phyloP scores from a whole-genome alignment of 1,284 basidiomycete species.

The Moesziomyces globuligerus region DNA sequence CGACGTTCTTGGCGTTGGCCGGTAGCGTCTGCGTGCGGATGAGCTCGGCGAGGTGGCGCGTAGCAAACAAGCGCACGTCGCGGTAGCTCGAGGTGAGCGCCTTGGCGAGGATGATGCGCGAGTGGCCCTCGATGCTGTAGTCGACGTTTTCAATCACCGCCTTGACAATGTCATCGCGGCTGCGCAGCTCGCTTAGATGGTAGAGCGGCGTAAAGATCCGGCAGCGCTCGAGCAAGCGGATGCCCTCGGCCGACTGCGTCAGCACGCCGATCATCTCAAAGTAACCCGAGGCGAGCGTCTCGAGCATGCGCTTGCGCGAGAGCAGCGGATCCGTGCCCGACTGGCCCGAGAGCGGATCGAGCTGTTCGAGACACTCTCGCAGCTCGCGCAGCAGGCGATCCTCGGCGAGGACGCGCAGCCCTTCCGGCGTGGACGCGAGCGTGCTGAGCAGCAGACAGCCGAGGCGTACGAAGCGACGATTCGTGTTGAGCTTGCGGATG shows the following conservation, averaged over 20 bases:
- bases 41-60: constrained; percentile 79
- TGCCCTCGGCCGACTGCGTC: constrained; percentile 85
- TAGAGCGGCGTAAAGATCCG: constrained; percentile 95
- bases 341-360: constrained; percentile 78
- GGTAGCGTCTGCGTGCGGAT: constrained; percentile 44
- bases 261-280: constrained; percentile 94
- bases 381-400: constrained; percentile 88
- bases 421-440: constrained; percentile 83
- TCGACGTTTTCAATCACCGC: constrained; percentile 91
- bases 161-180: constrained; percentile 89
- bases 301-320: constrained; percentile 81
- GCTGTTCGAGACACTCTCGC: constrained; percentile 85
- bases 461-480: constrained; percentile 52
- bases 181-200: constrained; percentile 86
- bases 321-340: constrained; percentile 76
- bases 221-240: constrained; percentile 87
- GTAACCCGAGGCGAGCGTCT: constrained; percentile 89
- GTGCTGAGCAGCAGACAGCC: constrained; percentile 81
- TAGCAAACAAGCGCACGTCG: constrained; percentile 79
- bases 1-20: constrained; percentile 20
- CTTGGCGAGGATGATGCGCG: constrained; percentile 79
- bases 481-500: constrained; percentile 74
- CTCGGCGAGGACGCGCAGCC: constrained; percentile 82
- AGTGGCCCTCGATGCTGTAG: constrained; percentile 56
- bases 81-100: constrained; percentile 75